Evolutionary conservation across 2,329 filamentous ascomycete genomes (phyloP), one percentile per base, ranked within the genome.

Genomic region (Raffaelea albimanens): DNA sequence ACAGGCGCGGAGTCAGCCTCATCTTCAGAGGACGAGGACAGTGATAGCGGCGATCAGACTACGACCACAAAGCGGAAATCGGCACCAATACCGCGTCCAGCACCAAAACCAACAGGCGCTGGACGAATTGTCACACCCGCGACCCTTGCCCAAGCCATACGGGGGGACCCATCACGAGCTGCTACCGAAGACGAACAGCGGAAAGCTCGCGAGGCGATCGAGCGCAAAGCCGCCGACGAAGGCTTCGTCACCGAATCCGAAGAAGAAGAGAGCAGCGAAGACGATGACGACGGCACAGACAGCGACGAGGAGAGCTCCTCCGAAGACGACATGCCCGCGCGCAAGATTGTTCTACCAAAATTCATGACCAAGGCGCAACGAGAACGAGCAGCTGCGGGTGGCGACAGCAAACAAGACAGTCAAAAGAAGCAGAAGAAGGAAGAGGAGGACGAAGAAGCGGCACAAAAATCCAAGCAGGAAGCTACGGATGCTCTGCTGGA

Each of bases 401-500:
- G 65, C 16, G 67, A 68, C 18, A 63, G 48, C 41, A 52, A 45
- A 50, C 60, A 53, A 43, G 46, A 51, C 45, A 56, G 39, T 19
- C 8, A 16, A 7, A 38, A 38, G 34, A 38, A 38, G 34, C 9
- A 19, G 13, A 67, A 69, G 16, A 64, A 66, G 3, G 65, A 67
- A 19, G 45, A 36, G 5, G 52, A 69, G 16, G 53, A 52, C 8
- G 55, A 53, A 23, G 48, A 38, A 19, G 58, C 63, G 4, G 66
- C 63, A 3, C 76, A 71, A 2, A 77, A 76, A 48, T 80, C 73
- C 2, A 76, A 79, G 33, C 80, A 83, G 61, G 82, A 84, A 36
- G 80, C 83, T 50, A 79, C 85, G 13, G 84, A 95, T 61, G 82
- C 78, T 48, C 70, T 97, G 10, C 80, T 98, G 14, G 88, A 95